These are phyloP conservation scores for Ziziphus jujuba DNA, from an alignment of 306 rosid species.

Conservation along the genomic window DNA sequence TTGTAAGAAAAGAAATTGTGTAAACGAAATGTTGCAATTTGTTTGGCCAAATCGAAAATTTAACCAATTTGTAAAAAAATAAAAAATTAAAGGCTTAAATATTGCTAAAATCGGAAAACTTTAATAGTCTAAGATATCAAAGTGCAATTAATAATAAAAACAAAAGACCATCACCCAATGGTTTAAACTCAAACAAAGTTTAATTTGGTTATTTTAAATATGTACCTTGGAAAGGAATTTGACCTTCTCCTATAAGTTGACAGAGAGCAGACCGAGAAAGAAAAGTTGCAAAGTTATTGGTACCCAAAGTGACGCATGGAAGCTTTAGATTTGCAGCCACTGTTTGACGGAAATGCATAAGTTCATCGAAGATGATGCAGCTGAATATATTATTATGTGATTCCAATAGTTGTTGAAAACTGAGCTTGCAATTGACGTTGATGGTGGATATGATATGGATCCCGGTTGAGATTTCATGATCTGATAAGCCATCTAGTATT, in stretches of 20 bases:
- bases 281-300: conserved; percentile 21
- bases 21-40: too few relatives aligned
- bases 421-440: conserved; percentile 6
- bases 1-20: too few relatives aligned
- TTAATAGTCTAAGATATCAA: too few relatives aligned
- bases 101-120: too few relatives aligned
- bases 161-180: too few relatives aligned
- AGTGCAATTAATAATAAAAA: too few relatives aligned
- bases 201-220: too few relatives aligned
- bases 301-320: conserved; percentile 37
- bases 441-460: not conserved
- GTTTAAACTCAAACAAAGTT: too few relatives aligned
- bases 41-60: too few relatives aligned
- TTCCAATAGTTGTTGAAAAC: conserved; percentile 27
- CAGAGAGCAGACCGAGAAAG: conserved; percentile 28
- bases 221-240: conserved; percentile 40
- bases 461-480: not conserved
- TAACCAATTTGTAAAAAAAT: too few relatives aligned
- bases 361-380: conserved; percentile 46
- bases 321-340: conserved; percentile 33
- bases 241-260: conserved; percentile 22
- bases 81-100: too few relatives aligned
- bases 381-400: conserved; percentile 15
- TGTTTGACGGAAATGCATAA: conserved; percentile 31
- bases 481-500: conserved; percentile 25